Conservation (phyloP, 176 grass and related monocot genomes). For the Chrysopogon serrulatus region DNA sequence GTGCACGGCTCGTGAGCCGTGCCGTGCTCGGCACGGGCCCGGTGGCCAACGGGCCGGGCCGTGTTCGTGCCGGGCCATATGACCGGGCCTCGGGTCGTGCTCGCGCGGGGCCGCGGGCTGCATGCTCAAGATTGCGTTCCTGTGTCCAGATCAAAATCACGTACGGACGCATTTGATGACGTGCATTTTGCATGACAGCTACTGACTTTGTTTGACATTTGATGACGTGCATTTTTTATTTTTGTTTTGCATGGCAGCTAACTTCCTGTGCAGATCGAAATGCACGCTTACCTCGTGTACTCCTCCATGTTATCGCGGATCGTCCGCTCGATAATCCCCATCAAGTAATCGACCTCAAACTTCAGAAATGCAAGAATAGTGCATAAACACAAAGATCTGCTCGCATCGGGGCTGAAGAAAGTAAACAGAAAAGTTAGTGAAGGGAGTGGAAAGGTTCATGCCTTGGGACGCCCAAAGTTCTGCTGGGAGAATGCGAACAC, state of each 20-base stretch:
- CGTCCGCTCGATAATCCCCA: constrained; percentile 38
- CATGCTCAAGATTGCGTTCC: no score
- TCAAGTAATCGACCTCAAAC: constrained; percentile 50
- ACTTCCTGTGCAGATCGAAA: neutral
- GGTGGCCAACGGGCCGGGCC: no score
- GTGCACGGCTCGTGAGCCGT: no score
- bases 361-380: constrained; percentile 12
- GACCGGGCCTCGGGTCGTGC: no score
- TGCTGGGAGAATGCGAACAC: constrained; percentile 63
- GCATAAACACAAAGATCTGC: neutral
- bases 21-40: no score
- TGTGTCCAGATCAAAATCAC: neutral
- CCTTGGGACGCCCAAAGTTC: constrained; percentile 58
- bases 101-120: no score
- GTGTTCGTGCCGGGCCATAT: no score
- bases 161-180: neutral
- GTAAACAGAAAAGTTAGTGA: no score
- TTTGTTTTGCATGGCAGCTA: no score
- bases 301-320: constrained; percentile 27
- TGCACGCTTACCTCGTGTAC: constrained; percentile 22
- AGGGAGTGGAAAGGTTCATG: neutral
- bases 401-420: no score
- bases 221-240: no score
- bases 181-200: neutral
- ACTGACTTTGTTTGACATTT: no score